Conservation (phyloP, 2,329 filamentous ascomycete genomes). For the Diaporthe batatas region DNA sequence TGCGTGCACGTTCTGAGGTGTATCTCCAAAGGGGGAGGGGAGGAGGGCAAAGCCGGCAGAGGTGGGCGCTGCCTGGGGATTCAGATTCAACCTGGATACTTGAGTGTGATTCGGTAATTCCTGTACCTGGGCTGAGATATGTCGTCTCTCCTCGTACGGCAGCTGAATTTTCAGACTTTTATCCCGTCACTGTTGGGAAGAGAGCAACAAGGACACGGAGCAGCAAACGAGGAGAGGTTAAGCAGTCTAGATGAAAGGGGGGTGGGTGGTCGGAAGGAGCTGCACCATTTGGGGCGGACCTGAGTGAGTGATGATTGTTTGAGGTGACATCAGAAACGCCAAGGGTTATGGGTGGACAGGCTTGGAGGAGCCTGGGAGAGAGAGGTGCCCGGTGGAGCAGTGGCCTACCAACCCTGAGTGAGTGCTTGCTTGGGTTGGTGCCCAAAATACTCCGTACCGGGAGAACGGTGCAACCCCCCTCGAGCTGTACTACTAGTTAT, state of each 20-base stretch:
- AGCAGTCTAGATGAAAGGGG: constrained; percentile 19
- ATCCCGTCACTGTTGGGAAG: background rate
- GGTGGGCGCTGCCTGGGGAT: constrained; percentile 20
- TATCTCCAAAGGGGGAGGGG: background rate
- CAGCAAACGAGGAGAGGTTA: background rate
- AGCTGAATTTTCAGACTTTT: background rate
- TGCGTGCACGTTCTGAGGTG: background rate
- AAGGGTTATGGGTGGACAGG: constrained; percentile 11
- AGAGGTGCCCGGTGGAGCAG: background rate
- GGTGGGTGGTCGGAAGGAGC: constrained; percentile 3
- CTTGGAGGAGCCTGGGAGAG: background rate
- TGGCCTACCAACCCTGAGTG: constrained; percentile 12
- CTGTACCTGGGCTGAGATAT: background rate
- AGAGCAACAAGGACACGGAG: background rate
- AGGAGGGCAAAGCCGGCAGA: background rate
- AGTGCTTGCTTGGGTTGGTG: constrained; percentile 3
- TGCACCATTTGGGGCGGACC: constrained; percentile 9
- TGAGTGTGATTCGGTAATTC: constrained; percentile 8
- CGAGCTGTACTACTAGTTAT: background rate
- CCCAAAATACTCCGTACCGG: background rate
- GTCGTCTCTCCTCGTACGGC: background rate
- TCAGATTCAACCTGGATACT: background rate
- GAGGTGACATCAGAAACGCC: constrained; percentile 32
- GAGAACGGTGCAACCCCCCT: background rate
- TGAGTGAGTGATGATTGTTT: constrained; percentile 23